Base-by-base conservation (phyloP, 805 yeast genomes). In the Tetrapisispora phaffii region DNA sequence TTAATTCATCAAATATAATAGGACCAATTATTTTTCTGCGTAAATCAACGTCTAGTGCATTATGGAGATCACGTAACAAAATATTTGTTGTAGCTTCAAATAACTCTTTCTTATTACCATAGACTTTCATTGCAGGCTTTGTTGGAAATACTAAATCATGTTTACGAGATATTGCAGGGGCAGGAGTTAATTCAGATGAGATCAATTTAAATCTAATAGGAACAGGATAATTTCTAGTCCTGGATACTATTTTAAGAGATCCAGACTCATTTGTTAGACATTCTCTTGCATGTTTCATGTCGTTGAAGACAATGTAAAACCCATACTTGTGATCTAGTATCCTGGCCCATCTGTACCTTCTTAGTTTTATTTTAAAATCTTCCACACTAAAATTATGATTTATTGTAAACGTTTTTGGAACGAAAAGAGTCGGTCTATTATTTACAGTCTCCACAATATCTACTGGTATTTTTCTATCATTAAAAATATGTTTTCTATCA, bases 21-120 rank as follows among this genome's bases (percentile, higher is more conserved):
- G 93, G 86, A 0, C 84, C 88, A 21, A 85, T 73, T 3, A 84
- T 65, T 48, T 86, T 75, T 55, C 80, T 90, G 51, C 84, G 71
- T 21, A 87, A 75, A 63, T 87, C 95, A 48, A 82, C 81, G 19
- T 78, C 66, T 38, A 87, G 60, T 39, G 80, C 78, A 10, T 69
- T 66, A 47, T 76, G 77, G 42, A 87, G 70, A 51, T 87, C 95
- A 45, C 74, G 76, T 22, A 80, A 58, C 40, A 88, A 66, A 43
- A 73, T 64, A 20, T 72, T 65, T 1, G 76, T 70, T 0, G 95
- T 82, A 39, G 80, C 85, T 17, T 74, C 75, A 2, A 79, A 65
- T 1, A 77, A 69, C 46, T 65, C 68, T 57, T 55, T 58, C 31
- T 49, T 47, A 1, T 57, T 48, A 3, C 33, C 33, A 41, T 60